Percentiles rank a stretch among this genome's conserved stretches.
Conservation (phyloP, 164 flowering plant genomes). For the Magnolia sinica region DNA sequence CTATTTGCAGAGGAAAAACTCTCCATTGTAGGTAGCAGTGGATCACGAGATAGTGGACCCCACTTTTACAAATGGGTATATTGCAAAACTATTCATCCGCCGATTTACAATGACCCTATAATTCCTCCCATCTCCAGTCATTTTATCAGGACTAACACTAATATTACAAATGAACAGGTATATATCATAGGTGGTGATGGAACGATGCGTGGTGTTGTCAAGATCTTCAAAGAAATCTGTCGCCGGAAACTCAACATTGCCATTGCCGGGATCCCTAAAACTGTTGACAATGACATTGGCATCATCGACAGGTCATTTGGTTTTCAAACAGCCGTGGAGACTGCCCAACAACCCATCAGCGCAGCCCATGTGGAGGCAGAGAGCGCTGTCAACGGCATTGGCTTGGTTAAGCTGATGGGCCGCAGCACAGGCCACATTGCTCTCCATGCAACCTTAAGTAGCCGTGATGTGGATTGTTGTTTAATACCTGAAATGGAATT, state of each 20-base stretch:
- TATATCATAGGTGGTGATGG: slow-evolving; percentile 92
- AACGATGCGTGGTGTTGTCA: slow-evolving; percentile 75
- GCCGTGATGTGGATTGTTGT: slow-evolving; percentile 86
- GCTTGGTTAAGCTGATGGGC: slow-evolving; percentile 88
- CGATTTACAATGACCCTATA: no score
- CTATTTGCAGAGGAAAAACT: no score
- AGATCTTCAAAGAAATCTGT: slow-evolving; percentile 59
- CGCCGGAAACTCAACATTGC: slow-evolving; percentile 46
- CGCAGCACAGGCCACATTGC: slow-evolving; percentile 86
- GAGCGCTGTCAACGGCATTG: slow-evolving; percentile 86
- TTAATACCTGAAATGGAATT: slow-evolving; percentile 71
- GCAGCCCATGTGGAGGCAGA: slow-evolving; percentile 82
- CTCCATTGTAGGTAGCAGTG: no score
- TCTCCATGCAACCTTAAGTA: slow-evolving; percentile 70
- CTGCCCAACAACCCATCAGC: slow-evolving; percentile 75
- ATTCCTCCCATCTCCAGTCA: no score
- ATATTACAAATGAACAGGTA: slow-evolving; percentile 31
- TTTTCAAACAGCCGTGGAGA: slow-evolving; percentile 82
- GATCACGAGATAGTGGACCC: no score
- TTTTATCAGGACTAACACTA: no score
- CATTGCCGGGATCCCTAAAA: slow-evolving; percentile 73
- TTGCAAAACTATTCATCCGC: no score
- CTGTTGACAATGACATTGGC: slow-evolving; percentile 84
- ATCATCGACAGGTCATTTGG: slow-evolving; percentile 85
- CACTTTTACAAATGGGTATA: no score